These are phyloP conservation scores for Zea mays DNA, from an alignment of 176 grass and related monocot genomes.

Conservation along the genomic window DNA sequence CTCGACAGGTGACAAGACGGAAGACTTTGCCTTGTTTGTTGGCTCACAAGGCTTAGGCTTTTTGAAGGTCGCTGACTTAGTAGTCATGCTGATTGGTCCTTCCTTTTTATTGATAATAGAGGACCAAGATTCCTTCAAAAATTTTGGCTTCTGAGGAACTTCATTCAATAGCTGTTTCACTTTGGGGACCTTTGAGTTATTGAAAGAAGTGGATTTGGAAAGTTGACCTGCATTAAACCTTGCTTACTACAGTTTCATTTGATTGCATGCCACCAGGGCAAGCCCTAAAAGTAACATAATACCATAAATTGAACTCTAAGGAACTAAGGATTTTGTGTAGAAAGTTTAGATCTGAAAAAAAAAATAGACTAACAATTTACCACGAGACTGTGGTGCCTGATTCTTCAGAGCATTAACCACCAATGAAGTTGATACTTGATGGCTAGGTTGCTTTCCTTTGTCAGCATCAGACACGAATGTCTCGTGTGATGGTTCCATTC, in stretches of 20 bases:
- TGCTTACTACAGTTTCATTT: constrained; percentile 9
- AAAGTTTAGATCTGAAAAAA: constrained; percentile 24
- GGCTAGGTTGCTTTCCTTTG: constrained; percentile 53
- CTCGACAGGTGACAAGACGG: constrained; percentile 41
- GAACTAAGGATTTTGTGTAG: constrained; percentile 21
- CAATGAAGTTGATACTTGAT: constrained; percentile 32
- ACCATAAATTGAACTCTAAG: constrained; percentile 24
- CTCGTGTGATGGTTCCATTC: constrained; percentile 20
- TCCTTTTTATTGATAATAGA: constrained; percentile 57
- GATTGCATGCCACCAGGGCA: neutral
- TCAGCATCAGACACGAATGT: constrained; percentile 41
- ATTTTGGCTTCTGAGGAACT: constrained; percentile 67
- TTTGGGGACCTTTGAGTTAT: constrained; percentile 84
- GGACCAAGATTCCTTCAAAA: constrained; percentile 51
- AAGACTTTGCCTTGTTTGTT: constrained; percentile 47
- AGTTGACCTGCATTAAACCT: constrained; percentile 56
- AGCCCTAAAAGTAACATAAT: constrained; percentile 24
- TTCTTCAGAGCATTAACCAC: constrained; percentile 41
- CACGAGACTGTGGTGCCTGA: constrained; percentile 41
- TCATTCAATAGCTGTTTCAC: constrained; percentile 82
- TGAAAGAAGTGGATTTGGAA: constrained; percentile 77
- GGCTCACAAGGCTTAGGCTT: constrained; percentile 56
- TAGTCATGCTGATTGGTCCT: constrained; percentile 38
- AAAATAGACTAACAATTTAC: constrained; percentile 50
- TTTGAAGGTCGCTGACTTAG: constrained; percentile 71